These are phyloP conservation scores for Cladosporium sphaerospermum DNA, from an alignment of 2,329 filamentous ascomycete species.

Conservation along the genomic window DNA sequence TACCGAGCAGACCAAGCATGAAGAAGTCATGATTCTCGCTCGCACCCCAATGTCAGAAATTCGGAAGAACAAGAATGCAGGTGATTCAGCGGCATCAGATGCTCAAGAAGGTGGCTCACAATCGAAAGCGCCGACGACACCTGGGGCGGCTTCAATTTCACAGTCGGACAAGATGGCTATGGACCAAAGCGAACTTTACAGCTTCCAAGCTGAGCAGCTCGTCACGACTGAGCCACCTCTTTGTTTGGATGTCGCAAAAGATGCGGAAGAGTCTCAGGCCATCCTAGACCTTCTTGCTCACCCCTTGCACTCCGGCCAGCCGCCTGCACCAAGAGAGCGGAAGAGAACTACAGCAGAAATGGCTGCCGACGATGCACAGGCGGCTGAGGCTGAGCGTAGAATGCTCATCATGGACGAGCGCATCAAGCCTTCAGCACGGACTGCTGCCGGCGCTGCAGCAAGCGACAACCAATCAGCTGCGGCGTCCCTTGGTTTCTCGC, in stretches of 20 bases:
- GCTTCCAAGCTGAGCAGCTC: constrained; percentile 70
- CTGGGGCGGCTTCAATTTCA: constrained; percentile 61
- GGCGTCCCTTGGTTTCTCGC: constrained; percentile 75
- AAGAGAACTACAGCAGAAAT: constrained; percentile 94
- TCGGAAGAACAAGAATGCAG: constrained; percentile 36
- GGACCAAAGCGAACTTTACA: constrained; percentile 64
- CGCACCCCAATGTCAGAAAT: constrained; percentile 56
- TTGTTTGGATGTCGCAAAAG: constrained; percentile 69
- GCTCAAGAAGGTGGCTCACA: constrained; percentile 34
- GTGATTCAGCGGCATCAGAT: constrained; percentile 10
- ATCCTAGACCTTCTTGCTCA: constrained; percentile 68
- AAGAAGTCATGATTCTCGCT: constrained; percentile 70
- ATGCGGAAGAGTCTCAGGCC: constrained; percentile 60
- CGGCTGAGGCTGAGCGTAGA: constrained; percentile 81
- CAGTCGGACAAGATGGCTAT: constrained; percentile 61
- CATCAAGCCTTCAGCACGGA: constrained; percentile 55
- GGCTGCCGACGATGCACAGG: constrained; percentile 87
- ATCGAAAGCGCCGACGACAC: constrained; percentile 49
- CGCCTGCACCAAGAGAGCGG: constrained; percentile 78
- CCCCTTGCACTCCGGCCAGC: constrained; percentile 67
- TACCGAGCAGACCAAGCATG: constrained; percentile 67
- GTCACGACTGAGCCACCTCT: constrained; percentile 68
- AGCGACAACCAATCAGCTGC: constrained; percentile 66
- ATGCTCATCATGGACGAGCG: constrained; percentile 91
- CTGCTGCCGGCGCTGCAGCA: constrained; percentile 55